A percentile compares a stretch with the other conserved stretches of the same genome.
Evolutionary conservation across 192 early-diverging fungal genomes (phyloP).

Genomic region (Backusella macrospora): DNA sequence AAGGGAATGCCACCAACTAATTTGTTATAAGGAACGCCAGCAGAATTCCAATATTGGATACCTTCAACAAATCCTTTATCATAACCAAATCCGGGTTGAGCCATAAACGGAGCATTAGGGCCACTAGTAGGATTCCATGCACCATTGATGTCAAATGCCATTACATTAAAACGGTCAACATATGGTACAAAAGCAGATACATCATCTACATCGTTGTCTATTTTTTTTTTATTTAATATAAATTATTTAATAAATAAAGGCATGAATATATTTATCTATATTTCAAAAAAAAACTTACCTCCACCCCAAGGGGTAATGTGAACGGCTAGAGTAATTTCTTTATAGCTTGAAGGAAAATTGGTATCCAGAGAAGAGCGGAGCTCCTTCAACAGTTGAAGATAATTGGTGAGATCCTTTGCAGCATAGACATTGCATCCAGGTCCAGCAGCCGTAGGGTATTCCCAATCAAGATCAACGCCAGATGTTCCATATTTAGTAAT

Average conservation of each 20-base stretch:
- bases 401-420: slow-evolving; percentile 64
- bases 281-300: background rate
- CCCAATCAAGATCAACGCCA: slow-evolving; percentile 74
- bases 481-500: slow-evolving; percentile 57
- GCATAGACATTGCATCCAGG: slow-evolving; percentile 60
- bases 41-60: slow-evolving; percentile 56
- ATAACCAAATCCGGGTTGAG: slow-evolving; percentile 33
- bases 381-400: slow-evolving; percentile 57
- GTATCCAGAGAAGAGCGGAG: slow-evolving; percentile 55
- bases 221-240: slow-evolving; percentile 28
- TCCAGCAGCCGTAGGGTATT: slow-evolving; percentile 68
- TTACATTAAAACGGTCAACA: slow-evolving; percentile 68
- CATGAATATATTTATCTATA: background rate
- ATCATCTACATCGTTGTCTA: slow-evolving; percentile 51
- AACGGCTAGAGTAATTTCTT: slow-evolving; percentile 67
- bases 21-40: slow-evolving; percentile 60
- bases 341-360: slow-evolving; percentile 41
- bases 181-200: slow-evolving; percentile 60
- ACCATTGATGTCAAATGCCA: slow-evolving; percentile 69
- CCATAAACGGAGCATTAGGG: slow-evolving; percentile 49
- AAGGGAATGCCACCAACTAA: slow-evolving; percentile 64
- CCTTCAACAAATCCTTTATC: slow-evolving; percentile 49
- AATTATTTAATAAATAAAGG: background rate
- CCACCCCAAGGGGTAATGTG: slow-evolving; percentile 63
- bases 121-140: slow-evolving; percentile 55